Evolutionary conservation across 768 basidiomycete species (phyloP).

Genomic region (Mycena floridula): DNA sequence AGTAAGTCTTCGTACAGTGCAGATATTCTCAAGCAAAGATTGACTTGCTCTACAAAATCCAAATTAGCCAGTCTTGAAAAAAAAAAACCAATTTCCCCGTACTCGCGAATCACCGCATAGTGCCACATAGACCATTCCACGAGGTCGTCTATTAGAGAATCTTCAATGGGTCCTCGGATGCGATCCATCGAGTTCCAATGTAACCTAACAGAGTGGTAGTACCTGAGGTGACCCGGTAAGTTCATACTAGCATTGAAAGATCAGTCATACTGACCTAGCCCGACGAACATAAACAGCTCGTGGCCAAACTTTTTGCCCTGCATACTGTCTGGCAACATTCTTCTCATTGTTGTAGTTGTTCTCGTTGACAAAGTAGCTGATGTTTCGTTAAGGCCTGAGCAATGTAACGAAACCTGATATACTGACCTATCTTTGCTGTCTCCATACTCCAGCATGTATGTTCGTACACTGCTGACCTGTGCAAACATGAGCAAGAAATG

Average conservation of each 20-base stretch:
- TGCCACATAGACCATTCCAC: slow-evolving; percentile 76
- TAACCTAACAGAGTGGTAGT: slow-evolving; percentile 61
- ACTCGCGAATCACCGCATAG: slow-evolving; percentile 54
- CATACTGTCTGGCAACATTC: slow-evolving; percentile 60
- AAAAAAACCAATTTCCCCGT: slow-evolving; percentile 8
- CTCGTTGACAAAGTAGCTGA: slow-evolving; percentile 50
- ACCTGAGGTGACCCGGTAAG: slow-evolving; percentile 25
- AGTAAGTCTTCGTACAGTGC: slow-evolving; percentile 30
- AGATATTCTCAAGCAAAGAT: slow-evolving; percentile 42
- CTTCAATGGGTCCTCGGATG: slow-evolving; percentile 49
- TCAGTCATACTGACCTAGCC: slow-evolving; percentile 41
- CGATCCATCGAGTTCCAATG: slow-evolving; percentile 74
- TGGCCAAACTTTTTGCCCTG: slow-evolving; percentile 73
- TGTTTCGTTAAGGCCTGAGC: not conserved
- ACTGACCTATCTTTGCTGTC: slow-evolving; percentile 53
- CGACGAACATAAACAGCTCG: slow-evolving; percentile 62
- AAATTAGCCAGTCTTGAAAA: not conserved
- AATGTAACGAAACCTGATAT: not conserved
- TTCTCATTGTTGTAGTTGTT: slow-evolving; percentile 56
- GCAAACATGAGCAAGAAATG: slow-evolving; percentile 1
- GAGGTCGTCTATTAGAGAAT: slow-evolving; percentile 63
- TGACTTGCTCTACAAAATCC: slow-evolving; percentile 34
- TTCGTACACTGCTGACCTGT: slow-evolving; percentile 62
- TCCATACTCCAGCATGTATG: slow-evolving; percentile 70
- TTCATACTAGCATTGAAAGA: slow-evolving; percentile 2